These are phyloP conservation scores for Cyclocybe cylindracea DNA, from an alignment of 768 basidiomycete genomes.

Conservation along the genomic window DNA sequence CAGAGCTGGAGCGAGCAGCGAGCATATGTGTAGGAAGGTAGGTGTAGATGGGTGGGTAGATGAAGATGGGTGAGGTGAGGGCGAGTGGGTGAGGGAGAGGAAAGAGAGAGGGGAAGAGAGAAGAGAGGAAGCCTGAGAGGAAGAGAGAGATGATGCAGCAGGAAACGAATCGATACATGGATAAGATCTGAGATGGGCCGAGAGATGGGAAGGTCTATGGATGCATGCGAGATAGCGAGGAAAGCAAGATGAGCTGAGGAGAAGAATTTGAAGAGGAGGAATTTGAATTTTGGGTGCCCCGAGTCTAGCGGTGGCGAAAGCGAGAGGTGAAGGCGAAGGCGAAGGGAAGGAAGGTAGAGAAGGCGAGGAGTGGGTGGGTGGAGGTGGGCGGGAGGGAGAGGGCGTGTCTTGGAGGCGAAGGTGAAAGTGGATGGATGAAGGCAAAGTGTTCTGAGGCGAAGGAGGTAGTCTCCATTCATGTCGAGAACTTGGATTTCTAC, in stretches of 20 bases:
- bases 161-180: not conserved
- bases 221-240: slow-evolving; percentile 21
- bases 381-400: not conserved
- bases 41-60: too few relatives aligned
- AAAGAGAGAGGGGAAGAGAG: slow-evolving; percentile 11
- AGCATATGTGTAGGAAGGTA: too few relatives aligned
- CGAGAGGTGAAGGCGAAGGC: slow-evolving; percentile 1
- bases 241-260: slow-evolving; percentile 14
- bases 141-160: not conserved
- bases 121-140: slow-evolving; percentile 6
- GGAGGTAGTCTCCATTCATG: slow-evolving; percentile 20
- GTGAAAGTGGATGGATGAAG: not conserved
- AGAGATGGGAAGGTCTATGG: slow-evolving; percentile 18
- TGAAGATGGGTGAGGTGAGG: too few relatives aligned
- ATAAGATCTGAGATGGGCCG: not conserved
- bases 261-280: not conserved
- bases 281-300: slow-evolving; percentile 8
- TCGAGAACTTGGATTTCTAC: slow-evolving; percentile 30
- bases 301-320: slow-evolving; percentile 12
- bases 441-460: too few relatives aligned
- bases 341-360: too few relatives aligned
- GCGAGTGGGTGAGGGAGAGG: not conserved
- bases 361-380: too few relatives aligned
- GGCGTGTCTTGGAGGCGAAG: too few relatives aligned
- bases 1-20: too few relatives aligned